Percentiles rank a stretch among this genome's conserved stretches.
phyloP scores from a whole-genome alignment of 208 protist species.

The Crithidia sp. region DNA sequence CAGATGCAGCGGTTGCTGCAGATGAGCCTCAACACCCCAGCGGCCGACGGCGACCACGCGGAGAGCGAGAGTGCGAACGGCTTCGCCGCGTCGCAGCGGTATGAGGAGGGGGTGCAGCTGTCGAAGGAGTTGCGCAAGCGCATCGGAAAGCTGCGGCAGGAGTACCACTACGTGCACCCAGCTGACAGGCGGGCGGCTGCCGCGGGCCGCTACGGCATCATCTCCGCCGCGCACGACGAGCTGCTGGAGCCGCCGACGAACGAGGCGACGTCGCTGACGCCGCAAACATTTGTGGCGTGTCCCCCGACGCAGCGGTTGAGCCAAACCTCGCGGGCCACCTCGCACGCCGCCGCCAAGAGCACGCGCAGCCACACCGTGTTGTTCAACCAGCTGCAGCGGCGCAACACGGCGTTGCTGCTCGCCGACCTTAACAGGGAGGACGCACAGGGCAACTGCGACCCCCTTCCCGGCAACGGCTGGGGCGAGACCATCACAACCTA shows the following conservation, averaged over 20 bases:
- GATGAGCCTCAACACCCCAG: slow-evolving; percentile 49
- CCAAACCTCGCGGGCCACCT: slow-evolving; percentile 14
- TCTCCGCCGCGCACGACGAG: slow-evolving; percentile 70
- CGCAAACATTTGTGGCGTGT: slow-evolving; percentile 47
- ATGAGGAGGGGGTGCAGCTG: slow-evolving; percentile 34
- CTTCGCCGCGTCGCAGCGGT: slow-evolving; percentile 9
- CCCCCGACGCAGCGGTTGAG: slow-evolving; percentile 36
- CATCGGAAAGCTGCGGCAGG: slow-evolving; percentile 46
- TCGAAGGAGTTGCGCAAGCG: slow-evolving; percentile 58
- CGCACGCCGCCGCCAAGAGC: slow-evolving; percentile 28
- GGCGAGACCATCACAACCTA: slow-evolving; percentile 54
- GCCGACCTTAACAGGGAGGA: slow-evolving; percentile 35
- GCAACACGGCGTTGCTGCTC: slow-evolving; percentile 64
- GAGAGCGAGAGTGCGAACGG: slow-evolving; percentile 25
- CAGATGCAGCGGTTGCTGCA: slow-evolving; percentile 92
- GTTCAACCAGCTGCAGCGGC: slow-evolving; percentile 53
- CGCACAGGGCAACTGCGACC: slow-evolving; percentile 24
- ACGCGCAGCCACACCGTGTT: slow-evolving; percentile 62
- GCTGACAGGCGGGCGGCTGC: slow-evolving; percentile 23
- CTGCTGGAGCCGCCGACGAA: slow-evolving; percentile 71
- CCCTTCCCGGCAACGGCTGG: slow-evolving; percentile 86
- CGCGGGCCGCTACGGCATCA: slow-evolving; percentile 66
- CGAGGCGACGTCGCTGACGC: slow-evolving; percentile 56
- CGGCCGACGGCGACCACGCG: slow-evolving; percentile 25
- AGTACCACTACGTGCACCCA: slow-evolving; percentile 51